These are phyloP conservation scores for Candida ulmi DNA, from an alignment of 805 yeast genomes.

Conservation along the genomic window DNA sequence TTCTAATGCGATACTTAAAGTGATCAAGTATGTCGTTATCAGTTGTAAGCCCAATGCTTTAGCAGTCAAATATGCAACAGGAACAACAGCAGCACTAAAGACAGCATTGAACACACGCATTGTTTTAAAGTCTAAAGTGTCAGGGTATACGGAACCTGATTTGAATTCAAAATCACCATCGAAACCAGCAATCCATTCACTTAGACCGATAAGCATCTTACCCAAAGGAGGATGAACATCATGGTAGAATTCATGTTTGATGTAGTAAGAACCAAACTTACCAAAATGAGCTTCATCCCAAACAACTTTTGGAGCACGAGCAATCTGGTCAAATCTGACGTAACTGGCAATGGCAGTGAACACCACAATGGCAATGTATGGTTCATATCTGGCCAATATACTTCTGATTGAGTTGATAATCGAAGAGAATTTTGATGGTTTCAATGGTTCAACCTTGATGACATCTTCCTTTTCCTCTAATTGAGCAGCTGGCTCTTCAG, in stretches of 20 bases:
- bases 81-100: conserved; percentile 62
- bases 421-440: not conserved
- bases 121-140: conserved; percentile 47
- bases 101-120: conserved; percentile 72
- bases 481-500: not conserved
- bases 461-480: not conserved
- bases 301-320: conserved; percentile 52
- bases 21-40: conserved; percentile 52
- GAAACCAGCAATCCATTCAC: conserved; percentile 80
- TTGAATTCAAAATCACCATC: conserved; percentile 72
- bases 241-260: conserved; percentile 74
- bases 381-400: conserved; percentile 7
- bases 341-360: conserved; percentile 42
- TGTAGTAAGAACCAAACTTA: conserved; percentile 75
- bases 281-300: conserved; percentile 95
- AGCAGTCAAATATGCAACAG: conserved; percentile 66
- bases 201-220: conserved; percentile 70
- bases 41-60: conserved; percentile 49
- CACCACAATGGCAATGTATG: conserved; percentile 34
- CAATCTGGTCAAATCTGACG: conserved; percentile 57
- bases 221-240: conserved; percentile 90
- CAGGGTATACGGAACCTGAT: conserved; percentile 61
- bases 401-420: not conserved
- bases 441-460: not conserved
- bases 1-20: conserved; percentile 61